These are phyloP conservation scores for Phytophthora brassicae DNA, from an alignment of 352 stramenopile species.

Conservation along the genomic window DNA sequence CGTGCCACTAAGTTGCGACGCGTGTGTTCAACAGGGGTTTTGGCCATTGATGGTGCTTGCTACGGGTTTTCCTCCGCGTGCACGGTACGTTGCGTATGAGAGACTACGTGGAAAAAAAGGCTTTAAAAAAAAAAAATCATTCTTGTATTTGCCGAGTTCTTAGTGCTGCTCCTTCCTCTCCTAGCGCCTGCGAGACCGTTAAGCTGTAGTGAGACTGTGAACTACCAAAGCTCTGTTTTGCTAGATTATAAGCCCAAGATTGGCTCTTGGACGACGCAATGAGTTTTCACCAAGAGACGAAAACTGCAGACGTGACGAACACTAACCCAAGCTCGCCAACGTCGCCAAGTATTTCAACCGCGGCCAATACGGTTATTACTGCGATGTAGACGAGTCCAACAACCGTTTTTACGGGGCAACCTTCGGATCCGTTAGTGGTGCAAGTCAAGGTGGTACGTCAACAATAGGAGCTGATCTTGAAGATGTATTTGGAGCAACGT, in stretches of 20 bases:
- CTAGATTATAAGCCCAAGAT: slow-evolving; percentile 1
- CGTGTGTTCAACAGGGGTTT: background rate
- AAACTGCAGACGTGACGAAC: background rate
- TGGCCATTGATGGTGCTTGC: background rate
- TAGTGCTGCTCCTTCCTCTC: background rate
- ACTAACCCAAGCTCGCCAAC: background rate
- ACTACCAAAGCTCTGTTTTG: background rate
- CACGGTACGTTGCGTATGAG: background rate
- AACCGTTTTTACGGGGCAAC: background rate
- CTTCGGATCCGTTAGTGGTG: background rate
- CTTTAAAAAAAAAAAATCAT: background rate
- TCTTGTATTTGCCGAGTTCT: background rate
- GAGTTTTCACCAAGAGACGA: background rate
- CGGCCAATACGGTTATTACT: too few species aligned
- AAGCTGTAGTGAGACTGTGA: background rate
- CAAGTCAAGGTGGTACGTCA: background rate
- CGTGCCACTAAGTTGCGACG: background rate
- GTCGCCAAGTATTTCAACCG: too few species aligned
- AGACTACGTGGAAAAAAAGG: background rate
- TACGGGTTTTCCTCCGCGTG: too few species aligned
- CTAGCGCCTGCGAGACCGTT: background rate
- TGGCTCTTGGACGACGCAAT: background rate
- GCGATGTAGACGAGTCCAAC: background rate
- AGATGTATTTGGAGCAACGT: background rate
- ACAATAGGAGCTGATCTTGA: background rate